Conservation (phyloP, 2,329 filamentous ascomycete species). For the Acephala macrosclerotiorum region DNA sequence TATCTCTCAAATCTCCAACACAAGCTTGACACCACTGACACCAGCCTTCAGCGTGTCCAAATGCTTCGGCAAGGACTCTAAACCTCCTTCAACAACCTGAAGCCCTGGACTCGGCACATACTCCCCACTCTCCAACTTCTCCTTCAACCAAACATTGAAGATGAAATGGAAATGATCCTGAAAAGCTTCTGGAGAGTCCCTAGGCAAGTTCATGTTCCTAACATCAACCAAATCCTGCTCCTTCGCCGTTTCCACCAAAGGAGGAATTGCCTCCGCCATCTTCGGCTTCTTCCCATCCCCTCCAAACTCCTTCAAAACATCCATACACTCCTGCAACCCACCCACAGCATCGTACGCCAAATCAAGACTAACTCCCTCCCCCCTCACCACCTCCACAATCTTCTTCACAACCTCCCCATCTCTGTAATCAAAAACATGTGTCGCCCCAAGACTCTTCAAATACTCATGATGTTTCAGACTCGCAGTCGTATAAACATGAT, state of each 20-base stretch:
- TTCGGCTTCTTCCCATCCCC: slow-evolving; percentile 54
- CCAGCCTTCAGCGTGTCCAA: slow-evolving; percentile 50
- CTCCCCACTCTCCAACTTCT: slow-evolving; percentile 19
- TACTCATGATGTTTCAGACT: slow-evolving; percentile 46
- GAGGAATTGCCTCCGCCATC: slow-evolving; percentile 58
- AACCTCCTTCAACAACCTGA: slow-evolving; percentile 49
- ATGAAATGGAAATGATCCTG: slow-evolving; percentile 8
- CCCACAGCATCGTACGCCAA: slow-evolving; percentile 20
- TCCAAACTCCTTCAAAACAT: slow-evolving; percentile 62
- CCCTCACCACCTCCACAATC: slow-evolving; percentile 39
- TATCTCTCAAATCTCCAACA: slow-evolving; percentile 34
- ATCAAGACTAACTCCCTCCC: slow-evolving; percentile 13
- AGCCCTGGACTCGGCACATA: slow-evolving; percentile 48
- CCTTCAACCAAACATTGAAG: slow-evolving; percentile 41
- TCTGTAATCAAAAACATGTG: slow-evolving; percentile 49
- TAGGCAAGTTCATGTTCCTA: slow-evolving; percentile 42
- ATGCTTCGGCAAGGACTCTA: slow-evolving; percentile 44
- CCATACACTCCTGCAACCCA: slow-evolving; percentile 47
- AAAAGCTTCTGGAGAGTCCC: slow-evolving; percentile 53
- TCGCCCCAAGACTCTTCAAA: slow-evolving; percentile 48
- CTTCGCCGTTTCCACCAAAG: neutral
- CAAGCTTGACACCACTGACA: slow-evolving; percentile 51
- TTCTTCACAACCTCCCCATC: slow-evolving; percentile 38
- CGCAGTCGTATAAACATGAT: slow-evolving; percentile 49
- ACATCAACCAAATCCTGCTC: neutral